A percentile compares a stretch with the other conserved stretches of the same genome.
phyloP scores from a whole-genome alignment of 2,329 filamentous ascomycete species.

The Colletotrichum caudatum region DNA sequence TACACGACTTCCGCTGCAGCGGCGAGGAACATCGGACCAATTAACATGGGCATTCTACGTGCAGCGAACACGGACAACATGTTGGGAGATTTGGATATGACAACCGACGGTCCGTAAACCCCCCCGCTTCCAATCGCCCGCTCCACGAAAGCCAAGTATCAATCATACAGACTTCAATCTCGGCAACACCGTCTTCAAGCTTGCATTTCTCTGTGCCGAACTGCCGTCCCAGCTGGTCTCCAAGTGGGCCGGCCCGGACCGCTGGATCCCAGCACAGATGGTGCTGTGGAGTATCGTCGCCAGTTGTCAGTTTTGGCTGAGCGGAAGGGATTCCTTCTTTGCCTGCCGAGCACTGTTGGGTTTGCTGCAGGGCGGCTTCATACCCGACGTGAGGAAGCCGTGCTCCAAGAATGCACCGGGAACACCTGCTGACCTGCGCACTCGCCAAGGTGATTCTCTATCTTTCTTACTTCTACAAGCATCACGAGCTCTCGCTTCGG shows the following conservation, averaged over 20 bases:
- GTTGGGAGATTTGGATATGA: conserved; percentile 54
- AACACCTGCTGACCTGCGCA: not conserved
- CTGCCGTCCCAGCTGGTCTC: conserved; percentile 69
- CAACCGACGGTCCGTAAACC: conserved; percentile 56
- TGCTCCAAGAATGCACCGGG: no score
- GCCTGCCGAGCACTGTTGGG: conserved; percentile 50
- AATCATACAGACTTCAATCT: conserved; percentile 56
- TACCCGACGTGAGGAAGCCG: conserved; percentile 51
- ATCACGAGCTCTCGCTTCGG: conserved; percentile 54
- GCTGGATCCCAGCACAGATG: conserved; percentile 70
- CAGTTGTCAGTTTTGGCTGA: conserved; percentile 55
- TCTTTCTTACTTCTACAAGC: conserved; percentile 60
- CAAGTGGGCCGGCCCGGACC: conserved; percentile 60
- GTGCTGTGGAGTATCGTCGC: conserved; percentile 64
- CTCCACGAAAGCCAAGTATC: not conserved
- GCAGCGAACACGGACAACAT: conserved; percentile 54
- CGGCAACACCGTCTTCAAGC: conserved; percentile 62
- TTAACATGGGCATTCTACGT: not conserved
- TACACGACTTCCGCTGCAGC: conserved; percentile 33
- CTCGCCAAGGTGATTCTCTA: conserved; percentile 52
- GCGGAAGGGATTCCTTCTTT: conserved; percentile 49
- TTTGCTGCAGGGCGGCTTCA: conserved; percentile 55
- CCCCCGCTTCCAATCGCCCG: not conserved
- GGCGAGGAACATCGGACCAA: not conserved
- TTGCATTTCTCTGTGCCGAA: conserved; percentile 66